Evolutionary conservation across 768 basidiomycete species (phyloP).

Genomic region (Hygrocybe punicea): DNA sequence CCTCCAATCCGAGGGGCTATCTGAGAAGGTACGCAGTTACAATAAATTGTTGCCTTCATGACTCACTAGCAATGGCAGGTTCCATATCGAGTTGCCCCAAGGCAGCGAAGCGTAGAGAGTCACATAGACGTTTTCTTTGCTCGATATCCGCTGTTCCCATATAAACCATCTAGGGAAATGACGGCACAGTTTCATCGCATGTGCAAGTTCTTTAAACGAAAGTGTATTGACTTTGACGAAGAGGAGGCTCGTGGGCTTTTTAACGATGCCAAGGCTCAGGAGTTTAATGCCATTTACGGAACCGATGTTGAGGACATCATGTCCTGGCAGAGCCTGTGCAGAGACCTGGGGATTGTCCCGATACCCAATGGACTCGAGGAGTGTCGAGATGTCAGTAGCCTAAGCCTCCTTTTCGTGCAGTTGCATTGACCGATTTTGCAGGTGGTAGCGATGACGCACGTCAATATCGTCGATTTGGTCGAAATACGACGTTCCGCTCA

Average conservation of each 20-base stretch:
- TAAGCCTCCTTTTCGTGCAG: not conserved
- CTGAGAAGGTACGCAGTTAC: not conserved
- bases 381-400: slow-evolving; percentile 27
- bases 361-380: slow-evolving; percentile 24
- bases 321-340: not conserved
- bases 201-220: too few species aligned
- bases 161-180: too few species aligned
- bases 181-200: too few species aligned
- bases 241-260: slow-evolving; percentile 17
- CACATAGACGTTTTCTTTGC: too few species aligned
- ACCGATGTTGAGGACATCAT: slow-evolving; percentile 28
- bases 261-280: slow-evolving; percentile 26
- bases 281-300: slow-evolving; percentile 37
- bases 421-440: slow-evolving; percentile 6
- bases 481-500: slow-evolving; percentile 15
- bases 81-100: too few species aligned
- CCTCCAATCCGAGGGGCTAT: not conserved
- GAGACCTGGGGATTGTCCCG: slow-evolving; percentile 25
- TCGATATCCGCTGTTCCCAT: too few species aligned
- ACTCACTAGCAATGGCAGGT: too few species aligned
- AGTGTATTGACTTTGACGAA: too few species aligned
- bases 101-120: too few species aligned
- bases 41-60: not conserved
- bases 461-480: slow-evolving; percentile 42
- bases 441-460: slow-evolving; percentile 30